Percentiles rank a stretch among this genome's conserved stretches.
These are phyloP conservation scores for Carex parvula DNA, from an alignment of 176 grass and related monocot species.

Conservation along the genomic window DNA sequence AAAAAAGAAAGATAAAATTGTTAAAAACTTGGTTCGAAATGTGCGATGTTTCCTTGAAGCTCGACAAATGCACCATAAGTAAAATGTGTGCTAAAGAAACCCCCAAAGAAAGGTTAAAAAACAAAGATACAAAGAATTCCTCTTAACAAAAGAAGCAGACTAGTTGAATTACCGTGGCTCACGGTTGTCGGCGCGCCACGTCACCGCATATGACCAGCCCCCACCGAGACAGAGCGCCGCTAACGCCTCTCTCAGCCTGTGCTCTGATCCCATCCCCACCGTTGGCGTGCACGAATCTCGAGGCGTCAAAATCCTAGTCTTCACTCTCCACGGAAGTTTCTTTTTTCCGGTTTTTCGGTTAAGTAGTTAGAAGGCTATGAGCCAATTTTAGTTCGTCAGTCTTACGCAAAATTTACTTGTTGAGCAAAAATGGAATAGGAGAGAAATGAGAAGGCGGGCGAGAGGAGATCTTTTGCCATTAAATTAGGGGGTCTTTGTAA, in stretches of 20 bases:
- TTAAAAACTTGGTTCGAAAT: neutral
- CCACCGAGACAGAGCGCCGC: conserved; percentile 57
- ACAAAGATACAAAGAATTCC: neutral
- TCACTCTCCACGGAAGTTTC: neutral
- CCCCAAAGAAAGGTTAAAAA: neutral
- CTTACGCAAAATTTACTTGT: conserved; percentile 21
- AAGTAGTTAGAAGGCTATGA: neutral
- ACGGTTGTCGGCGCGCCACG: conserved; percentile 69
- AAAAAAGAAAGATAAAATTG: too few species aligned
- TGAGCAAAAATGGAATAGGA: conserved; percentile 27
- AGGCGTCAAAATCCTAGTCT: conserved; percentile 1
- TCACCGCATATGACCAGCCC: conserved; percentile 81
- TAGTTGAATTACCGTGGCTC: conserved; percentile 48
- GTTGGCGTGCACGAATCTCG: conserved; percentile 14
- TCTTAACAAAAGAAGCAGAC: neutral
- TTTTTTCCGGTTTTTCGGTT: neutral
- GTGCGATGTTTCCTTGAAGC: neutral
- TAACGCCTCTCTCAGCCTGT: conserved; percentile 48
- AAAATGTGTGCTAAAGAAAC: neutral
- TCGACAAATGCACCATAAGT: neutral
- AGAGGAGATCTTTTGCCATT: conserved; percentile 34
- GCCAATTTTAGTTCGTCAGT: neutral
- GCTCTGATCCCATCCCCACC: conserved; percentile 7
- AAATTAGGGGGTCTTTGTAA: conserved; percentile 16
- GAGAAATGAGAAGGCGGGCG: conserved; percentile 8